Percentiles rank a stretch among this genome's conserved stretches.
phyloP scores from a whole-genome alignment of 2,329 filamentous ascomycete genomes.

The Elsinoe ampelina region DNA sequence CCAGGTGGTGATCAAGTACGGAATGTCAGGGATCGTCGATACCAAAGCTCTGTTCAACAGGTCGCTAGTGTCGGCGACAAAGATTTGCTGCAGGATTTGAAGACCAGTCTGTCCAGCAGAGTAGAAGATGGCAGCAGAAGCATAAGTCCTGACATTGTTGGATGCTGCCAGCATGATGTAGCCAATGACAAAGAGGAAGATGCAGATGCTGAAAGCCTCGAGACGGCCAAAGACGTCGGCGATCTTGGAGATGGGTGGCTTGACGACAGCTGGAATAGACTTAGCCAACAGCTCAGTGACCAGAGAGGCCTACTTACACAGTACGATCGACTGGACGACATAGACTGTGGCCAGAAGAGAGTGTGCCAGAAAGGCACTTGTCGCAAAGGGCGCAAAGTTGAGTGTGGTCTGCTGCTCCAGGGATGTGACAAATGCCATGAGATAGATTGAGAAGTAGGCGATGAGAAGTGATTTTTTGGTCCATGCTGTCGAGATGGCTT shows the following conservation, averaged over 20 bases:
- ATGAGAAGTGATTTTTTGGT: slow-evolving; percentile 37
- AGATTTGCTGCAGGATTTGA: slow-evolving; percentile 54
- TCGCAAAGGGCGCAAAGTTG: slow-evolving; percentile 54
- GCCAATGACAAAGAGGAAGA: slow-evolving; percentile 47
- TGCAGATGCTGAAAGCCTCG: slow-evolving; percentile 47
- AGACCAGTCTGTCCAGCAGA: slow-evolving; percentile 51
- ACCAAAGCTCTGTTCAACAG: slow-evolving; percentile 52
- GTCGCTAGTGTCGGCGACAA: slow-evolving; percentile 54
- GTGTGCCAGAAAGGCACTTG: slow-evolving; percentile 55
- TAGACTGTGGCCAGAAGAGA: slow-evolving; percentile 56
- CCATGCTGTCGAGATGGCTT: slow-evolving; percentile 42
- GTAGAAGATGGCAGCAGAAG: slow-evolving; percentile 52
- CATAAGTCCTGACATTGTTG: slow-evolving; percentile 45
- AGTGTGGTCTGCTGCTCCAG: slow-evolving; percentile 56
- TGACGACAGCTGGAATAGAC: slow-evolving; percentile 41
- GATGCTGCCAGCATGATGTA: slow-evolving; percentile 51
- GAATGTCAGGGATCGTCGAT: slow-evolving; percentile 49
- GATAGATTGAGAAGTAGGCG: slow-evolving; percentile 37
- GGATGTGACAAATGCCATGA: slow-evolving; percentile 59
- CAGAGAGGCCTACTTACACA: slow-evolving; percentile 36
- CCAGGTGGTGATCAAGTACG: slow-evolving; percentile 54
- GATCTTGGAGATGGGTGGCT: slow-evolving; percentile 52
- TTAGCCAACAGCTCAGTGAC: slow-evolving; percentile 4
- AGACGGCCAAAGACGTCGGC: slow-evolving; percentile 54
- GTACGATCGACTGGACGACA: slow-evolving; percentile 55